Conservation (phyloP, 2,329 filamentous ascomycete genomes). For the Knufia petricola region DNA sequence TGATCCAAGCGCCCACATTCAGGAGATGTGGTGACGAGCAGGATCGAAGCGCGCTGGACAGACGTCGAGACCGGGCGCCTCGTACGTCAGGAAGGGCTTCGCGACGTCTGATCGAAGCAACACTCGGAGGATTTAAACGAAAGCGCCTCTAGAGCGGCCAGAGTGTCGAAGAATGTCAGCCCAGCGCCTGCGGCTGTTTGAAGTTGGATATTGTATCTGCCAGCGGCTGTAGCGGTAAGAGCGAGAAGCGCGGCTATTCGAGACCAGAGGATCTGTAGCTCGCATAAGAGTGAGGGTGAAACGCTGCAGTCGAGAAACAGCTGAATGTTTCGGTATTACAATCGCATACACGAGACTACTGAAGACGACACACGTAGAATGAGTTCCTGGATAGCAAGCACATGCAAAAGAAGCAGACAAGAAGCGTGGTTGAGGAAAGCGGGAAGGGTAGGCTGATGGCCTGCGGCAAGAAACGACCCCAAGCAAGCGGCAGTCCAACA, state of each 20-base stretch:
- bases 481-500: background rate
- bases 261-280: background rate
- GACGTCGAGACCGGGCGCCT: background rate
- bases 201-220: background rate
- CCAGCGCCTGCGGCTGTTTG: conserved; percentile 9
- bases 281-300: background rate
- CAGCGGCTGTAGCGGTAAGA: conserved; percentile 1
- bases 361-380: background rate
- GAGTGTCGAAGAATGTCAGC: background rate
- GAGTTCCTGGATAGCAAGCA: background rate
- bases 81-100: conserved; percentile 5
- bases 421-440: too few species aligned
- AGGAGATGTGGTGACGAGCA: conserved; percentile 2
- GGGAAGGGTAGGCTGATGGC: too few species aligned
- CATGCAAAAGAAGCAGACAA: background rate
- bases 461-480: background rate
- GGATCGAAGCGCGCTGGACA: background rate
- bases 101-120: conserved; percentile 1
- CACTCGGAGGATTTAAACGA: background rate
- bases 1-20: conserved; percentile 1
- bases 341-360: background rate
- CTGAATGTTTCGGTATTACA: background rate
- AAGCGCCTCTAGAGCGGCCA: conserved; percentile 6
- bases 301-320: background rate
- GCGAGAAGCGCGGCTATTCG: conserved; percentile 8